phyloP scores from a whole-genome alignment of 1,139 yeast species.

The Martiniozyma asiatica region DNA sequence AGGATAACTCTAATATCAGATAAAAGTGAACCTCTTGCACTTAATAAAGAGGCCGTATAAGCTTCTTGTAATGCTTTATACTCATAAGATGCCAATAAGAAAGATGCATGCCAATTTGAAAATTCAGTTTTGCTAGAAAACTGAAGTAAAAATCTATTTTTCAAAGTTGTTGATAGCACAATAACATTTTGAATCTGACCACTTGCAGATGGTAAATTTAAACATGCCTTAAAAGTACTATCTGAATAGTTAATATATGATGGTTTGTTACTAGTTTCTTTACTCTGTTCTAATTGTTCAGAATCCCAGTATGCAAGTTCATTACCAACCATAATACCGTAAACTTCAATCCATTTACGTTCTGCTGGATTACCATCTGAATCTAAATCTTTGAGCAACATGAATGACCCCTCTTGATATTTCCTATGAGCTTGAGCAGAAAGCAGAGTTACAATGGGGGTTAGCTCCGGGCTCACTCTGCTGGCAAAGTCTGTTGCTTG shows the following conservation, averaged over 20 bases:
- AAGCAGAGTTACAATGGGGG: constrained; percentile 62
- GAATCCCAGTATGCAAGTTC: constrained; percentile 93
- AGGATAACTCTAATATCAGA: constrained; percentile 79
- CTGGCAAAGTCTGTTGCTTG: constrained; percentile 20
- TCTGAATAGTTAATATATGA: constrained; percentile 84
- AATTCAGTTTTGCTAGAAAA: constrained; percentile 49
- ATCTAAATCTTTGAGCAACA: constrained; percentile 60
- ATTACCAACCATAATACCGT: constrained; percentile 82
- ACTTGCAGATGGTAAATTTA: constrained; percentile 42
- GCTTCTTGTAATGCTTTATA: constrained; percentile 80
- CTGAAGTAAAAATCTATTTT: constrained; percentile 75
- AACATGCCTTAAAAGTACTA: constrained; percentile 71
- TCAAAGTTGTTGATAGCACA: constrained; percentile 80
- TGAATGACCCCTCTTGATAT: constrained; percentile 62
- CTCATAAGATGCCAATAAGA: constrained; percentile 71
- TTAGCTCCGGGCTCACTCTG: constrained; percentile 47
- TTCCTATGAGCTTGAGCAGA: constrained; percentile 66
- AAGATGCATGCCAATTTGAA: constrained; percentile 65
- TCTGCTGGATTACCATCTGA: constrained; percentile 80
- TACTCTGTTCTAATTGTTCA: constrained; percentile 37
- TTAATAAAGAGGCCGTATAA: constrained; percentile 84
- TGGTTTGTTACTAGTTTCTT: constrained; percentile 40
- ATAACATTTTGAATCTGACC: constrained; percentile 66
- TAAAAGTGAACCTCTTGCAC: constrained; percentile 76
- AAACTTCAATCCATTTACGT: constrained; percentile 84